A percentile compares a stretch with the other conserved stretches of the same genome.
phyloP scores from a whole-genome alignment of 176 grass and related monocot genomes.

The Stipa capillata region DNA sequence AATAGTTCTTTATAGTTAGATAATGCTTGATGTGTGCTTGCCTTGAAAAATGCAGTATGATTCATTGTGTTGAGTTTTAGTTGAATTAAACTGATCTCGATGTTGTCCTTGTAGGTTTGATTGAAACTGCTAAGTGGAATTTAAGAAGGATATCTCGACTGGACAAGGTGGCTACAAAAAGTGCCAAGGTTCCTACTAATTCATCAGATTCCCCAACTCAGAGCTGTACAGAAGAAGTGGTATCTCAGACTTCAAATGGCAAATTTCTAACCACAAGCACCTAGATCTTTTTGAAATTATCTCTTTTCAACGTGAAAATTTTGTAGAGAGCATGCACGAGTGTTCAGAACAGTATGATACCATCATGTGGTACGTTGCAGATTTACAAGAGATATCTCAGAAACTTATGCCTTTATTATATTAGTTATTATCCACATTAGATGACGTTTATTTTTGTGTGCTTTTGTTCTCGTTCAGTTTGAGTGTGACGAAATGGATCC shows the following conservation, averaged over 20 bases:
- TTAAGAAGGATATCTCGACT: too few relatives aligned
- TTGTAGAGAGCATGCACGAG: conserved; percentile 38
- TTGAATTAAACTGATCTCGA: too few relatives aligned
- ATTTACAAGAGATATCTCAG: not conserved
- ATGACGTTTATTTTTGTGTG: not conserved
- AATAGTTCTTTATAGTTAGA: too few relatives aligned
- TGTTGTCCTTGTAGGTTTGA: too few relatives aligned
- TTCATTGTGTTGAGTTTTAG: too few relatives aligned
- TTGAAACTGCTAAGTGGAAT: too few relatives aligned
- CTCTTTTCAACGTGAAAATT: conserved; percentile 65
- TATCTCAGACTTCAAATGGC: conserved; percentile 15
- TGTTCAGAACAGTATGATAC: conserved; percentile 74
- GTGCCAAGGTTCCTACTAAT: too few relatives aligned
- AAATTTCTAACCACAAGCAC: not conserved
- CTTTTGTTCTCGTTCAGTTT: conserved; percentile 51
- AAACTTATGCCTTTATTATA: not conserved
- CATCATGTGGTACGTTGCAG: conserved; percentile 64
- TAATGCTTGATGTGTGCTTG: too few relatives aligned
- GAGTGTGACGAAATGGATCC: conserved; percentile 94
- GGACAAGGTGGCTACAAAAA: too few relatives aligned
- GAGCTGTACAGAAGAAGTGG: too few relatives aligned
- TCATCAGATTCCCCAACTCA: too few relatives aligned
- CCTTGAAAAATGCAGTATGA: too few relatives aligned
- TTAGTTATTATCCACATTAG: not conserved
- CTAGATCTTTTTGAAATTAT: conserved; percentile 39